These are phyloP conservation scores for Aspergillus fijiensis DNA, from an alignment of 2,329 filamentous ascomycete species.

Conservation along the genomic window DNA sequence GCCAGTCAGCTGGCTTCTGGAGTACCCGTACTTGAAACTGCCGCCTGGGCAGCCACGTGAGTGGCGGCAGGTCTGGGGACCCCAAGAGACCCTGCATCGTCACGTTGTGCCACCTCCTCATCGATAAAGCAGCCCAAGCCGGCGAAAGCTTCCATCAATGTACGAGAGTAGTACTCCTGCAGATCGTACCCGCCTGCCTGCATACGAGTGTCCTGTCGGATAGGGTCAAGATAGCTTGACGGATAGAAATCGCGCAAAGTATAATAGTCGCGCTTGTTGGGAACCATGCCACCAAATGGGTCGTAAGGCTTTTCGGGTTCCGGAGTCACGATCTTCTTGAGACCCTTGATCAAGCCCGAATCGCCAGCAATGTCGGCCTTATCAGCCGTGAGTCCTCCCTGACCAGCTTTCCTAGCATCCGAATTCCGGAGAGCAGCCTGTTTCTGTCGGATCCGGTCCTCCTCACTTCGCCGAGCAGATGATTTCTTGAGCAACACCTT, in stretches of 20 bases:
- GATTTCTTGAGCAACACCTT: constrained; percentile 71
- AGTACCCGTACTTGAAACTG: constrained; percentile 8
- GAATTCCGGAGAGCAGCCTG: constrained; percentile 41
- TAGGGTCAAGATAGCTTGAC: constrained; percentile 69
- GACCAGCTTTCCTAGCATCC: constrained; percentile 30
- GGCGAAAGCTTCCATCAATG: constrained; percentile 84
- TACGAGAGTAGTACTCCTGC: constrained; percentile 75
- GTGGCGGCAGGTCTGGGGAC: constrained; percentile 26
- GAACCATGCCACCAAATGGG: constrained; percentile 72
- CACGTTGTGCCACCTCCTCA: constrained; percentile 59
- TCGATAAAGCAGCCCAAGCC: constrained; percentile 84
- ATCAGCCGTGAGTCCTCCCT: constrained; percentile 20
- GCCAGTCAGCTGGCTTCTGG: not conserved
- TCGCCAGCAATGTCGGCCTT: constrained; percentile 27
- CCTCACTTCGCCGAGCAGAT: constrained; percentile 58
- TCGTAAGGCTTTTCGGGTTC: constrained; percentile 77
- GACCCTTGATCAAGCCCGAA: constrained; percentile 68
- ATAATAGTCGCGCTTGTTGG: constrained; percentile 68
- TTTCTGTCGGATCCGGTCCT: constrained; percentile 49
- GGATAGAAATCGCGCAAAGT: constrained; percentile 68
- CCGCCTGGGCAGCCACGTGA: constrained; percentile 32
- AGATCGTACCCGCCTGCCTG: constrained; percentile 80
- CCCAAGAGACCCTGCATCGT: constrained; percentile 21
- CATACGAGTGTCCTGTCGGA: constrained; percentile 64
- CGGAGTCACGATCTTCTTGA: constrained; percentile 64